These are phyloP conservation scores for Antarctomyces pellizariae DNA, from an alignment of 495 filamentous ascomycete species.

Conservation along the genomic window DNA sequence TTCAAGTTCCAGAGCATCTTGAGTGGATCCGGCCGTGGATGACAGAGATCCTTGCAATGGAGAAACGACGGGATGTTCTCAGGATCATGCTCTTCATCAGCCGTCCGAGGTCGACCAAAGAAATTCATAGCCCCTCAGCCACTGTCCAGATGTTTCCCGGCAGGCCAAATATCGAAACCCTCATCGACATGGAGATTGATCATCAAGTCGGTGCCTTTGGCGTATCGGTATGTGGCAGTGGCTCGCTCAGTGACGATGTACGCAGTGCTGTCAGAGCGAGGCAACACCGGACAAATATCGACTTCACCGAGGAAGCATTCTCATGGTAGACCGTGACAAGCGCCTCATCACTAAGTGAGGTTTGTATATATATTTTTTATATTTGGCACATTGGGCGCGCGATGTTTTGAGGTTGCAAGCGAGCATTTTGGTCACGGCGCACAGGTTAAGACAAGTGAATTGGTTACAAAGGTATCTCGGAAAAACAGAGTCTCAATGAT, in stretches of 20 bases:
- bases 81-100: constrained; percentile 77
- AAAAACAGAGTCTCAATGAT: no score
- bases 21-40: constrained; percentile 92
- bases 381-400: no score
- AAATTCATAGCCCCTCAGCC: constrained; percentile 58
- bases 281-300: constrained; percentile 41
- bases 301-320: constrained; percentile 92
- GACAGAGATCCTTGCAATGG: constrained; percentile 76
- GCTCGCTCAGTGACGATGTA: constrained; percentile 75
- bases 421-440: no score
- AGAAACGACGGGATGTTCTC: constrained; percentile 57
- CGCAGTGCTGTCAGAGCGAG: constrained; percentile 41
- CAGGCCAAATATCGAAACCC: constrained; percentile 34
- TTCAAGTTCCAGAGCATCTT: constrained; percentile 69
- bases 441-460: no score
- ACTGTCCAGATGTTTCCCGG: constrained; percentile 76
- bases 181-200: constrained; percentile 60
- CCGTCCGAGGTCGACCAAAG: constrained; percentile 50
- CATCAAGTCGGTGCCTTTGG: constrained; percentile 57
- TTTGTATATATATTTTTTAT: no score
- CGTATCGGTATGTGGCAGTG: constrained; percentile 77
- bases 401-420: no score
- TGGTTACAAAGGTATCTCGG: no score
- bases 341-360: no score
- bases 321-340: constrained; percentile 53